Evolutionary conservation across 306 rosid genomes (phyloP).

Genomic region (Abrus pulchellus): DNA sequence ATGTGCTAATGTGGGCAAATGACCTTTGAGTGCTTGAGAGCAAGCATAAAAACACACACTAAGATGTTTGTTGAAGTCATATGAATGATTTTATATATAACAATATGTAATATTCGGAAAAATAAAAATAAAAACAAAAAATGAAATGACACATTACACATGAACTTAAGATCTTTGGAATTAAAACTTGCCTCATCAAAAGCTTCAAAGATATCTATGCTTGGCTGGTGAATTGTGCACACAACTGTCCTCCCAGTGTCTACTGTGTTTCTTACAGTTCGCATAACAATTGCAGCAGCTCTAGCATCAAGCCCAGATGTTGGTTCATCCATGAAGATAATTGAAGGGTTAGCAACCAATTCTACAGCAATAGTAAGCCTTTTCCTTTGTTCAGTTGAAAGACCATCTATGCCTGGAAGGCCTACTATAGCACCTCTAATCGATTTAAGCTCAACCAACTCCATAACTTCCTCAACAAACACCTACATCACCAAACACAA

Average conservation of each 20-base stretch:
- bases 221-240: slow-evolving; percentile 60
- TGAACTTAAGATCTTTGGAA: neutral
- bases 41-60: too few relatives aligned
- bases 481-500: slow-evolving; percentile 43
- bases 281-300: slow-evolving; percentile 56
- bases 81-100: neutral
- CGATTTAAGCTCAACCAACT: slow-evolving; percentile 64
- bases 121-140: neutral
- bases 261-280: slow-evolving; percentile 50
- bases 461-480: slow-evolving; percentile 66
- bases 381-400: slow-evolving; percentile 69
- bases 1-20: too few relatives aligned
- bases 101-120: too few relatives aligned
- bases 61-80: too few relatives aligned
- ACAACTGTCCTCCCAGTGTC: slow-evolving; percentile 57
- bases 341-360: slow-evolving; percentile 61
- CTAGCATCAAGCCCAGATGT: slow-evolving; percentile 60
- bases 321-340: slow-evolving; percentile 61
- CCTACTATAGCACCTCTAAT: slow-evolving; percentile 64
- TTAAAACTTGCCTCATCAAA: slow-evolving; percentile 53
- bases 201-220: slow-evolving; percentile 57
- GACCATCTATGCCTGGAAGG: slow-evolving; percentile 54
- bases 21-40: too few relatives aligned
- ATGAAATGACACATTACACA: neutral
- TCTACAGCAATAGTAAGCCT: slow-evolving; percentile 70